phyloP scores from a whole-genome alignment of 768 basidiomycete genomes.

The Mrakia gelida region DNA sequence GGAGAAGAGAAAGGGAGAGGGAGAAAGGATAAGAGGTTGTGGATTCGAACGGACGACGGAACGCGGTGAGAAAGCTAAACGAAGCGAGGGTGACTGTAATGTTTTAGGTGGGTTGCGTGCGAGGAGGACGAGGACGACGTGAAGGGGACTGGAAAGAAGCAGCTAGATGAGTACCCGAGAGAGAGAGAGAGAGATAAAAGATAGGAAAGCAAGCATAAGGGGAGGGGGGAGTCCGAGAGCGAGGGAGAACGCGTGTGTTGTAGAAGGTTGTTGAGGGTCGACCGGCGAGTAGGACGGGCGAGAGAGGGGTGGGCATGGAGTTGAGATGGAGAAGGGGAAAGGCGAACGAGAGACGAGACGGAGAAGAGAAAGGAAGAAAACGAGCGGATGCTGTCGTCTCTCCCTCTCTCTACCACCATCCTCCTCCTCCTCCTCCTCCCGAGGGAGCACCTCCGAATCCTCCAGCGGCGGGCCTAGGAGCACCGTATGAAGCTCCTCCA shows the following conservation, averaged over 20 bases:
- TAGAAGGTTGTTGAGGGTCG: background rate
- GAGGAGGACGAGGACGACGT: background rate
- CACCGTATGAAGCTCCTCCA: conserved; percentile 10
- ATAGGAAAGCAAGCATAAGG: background rate
- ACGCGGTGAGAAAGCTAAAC: background rate
- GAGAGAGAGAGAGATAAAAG: conserved; percentile 4
- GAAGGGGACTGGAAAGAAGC: background rate
- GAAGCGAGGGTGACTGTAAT: background rate
- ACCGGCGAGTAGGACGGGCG: background rate
- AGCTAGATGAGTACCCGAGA: background rate
- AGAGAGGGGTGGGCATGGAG: background rate
- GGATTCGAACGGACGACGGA: background rate
- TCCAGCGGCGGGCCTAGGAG: conserved; percentile 14
- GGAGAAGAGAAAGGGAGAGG: background rate
- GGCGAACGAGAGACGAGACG: background rate
- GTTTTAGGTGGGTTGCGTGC: background rate
- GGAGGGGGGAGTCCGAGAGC: background rate
- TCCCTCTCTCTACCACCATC: conserved; percentile 19
- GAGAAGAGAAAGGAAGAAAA: background rate
- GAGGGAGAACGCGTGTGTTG: background rate
- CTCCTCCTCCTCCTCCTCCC: conserved; percentile 23
- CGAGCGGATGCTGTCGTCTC: background rate
- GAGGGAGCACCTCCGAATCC: conserved; percentile 23
- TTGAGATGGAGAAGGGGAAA: background rate
- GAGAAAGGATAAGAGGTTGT: background rate